phyloP scores from a whole-genome alignment of 139 green algal genomes.

The Nannochloris sp. region DNA sequence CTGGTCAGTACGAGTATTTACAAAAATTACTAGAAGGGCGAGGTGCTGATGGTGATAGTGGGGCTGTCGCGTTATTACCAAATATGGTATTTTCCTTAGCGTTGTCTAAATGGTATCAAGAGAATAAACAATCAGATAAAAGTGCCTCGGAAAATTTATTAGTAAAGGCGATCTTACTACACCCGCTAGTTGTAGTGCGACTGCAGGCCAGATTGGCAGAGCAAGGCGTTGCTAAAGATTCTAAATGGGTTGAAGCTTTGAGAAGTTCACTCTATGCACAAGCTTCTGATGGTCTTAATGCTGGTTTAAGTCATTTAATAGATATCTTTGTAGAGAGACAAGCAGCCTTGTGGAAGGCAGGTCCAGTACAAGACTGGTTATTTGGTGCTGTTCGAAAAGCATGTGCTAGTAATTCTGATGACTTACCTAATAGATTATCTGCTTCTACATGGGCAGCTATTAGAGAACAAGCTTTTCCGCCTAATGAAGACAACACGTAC shows the following conservation, averaged over 20 bases:
- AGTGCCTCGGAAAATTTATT: constrained; percentile 31
- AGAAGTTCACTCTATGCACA: constrained; percentile 37
- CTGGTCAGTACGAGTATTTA: constrained; percentile 36
- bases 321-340: constrained; percentile 79
- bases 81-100: constrained; percentile 72
- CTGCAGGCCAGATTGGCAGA: constrained; percentile 53
- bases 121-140: constrained; percentile 12
- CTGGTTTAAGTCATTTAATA: constrained; percentile 68
- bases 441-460: constrained; percentile 50
- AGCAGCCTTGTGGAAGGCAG: constrained; percentile 76
- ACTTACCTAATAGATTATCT: constrained; percentile 1
- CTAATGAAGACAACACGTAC: constrained; percentile 47
- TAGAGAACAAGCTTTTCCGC: constrained; percentile 33
- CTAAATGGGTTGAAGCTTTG: constrained; percentile 52
- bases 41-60: constrained; percentile 41
- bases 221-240: constrained; percentile 40
- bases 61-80: constrained; percentile 58
- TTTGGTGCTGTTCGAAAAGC: constrained; percentile 22
- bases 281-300: constrained; percentile 34
- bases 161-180: constrained; percentile 59
- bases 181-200: constrained; percentile 60
- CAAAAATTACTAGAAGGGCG: constrained; percentile 3
- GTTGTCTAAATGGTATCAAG: constrained; percentile 43
- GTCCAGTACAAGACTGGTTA: constrained; percentile 59
- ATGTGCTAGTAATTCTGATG: constrained; percentile 12